A percentile compares a stretch with the other conserved stretches of the same genome.
Evolutionary conservation across 176 grass and related monocot species (phyloP).

Genomic region (Oryza glaberrima): DNA sequence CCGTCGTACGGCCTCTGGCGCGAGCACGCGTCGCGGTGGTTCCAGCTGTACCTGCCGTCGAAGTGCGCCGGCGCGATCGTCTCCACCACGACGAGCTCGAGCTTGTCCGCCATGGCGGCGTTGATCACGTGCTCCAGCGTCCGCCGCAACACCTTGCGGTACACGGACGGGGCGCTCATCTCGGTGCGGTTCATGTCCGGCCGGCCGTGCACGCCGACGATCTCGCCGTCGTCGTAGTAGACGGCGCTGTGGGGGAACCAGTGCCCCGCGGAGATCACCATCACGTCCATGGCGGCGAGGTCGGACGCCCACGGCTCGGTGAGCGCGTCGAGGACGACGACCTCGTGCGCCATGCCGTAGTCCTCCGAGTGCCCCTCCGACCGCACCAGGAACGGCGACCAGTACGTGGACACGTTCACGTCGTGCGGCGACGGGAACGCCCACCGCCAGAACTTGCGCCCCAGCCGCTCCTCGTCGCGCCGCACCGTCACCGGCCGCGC

Average conservation of each 20-base stretch:
- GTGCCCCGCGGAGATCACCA: conserved; percentile 48
- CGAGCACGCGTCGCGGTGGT: conserved; percentile 43
- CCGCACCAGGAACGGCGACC: conserved; percentile 54
- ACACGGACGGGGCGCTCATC: not conserved
- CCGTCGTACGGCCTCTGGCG: conserved; percentile 15
- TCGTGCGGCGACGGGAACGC: conserved; percentile 22
- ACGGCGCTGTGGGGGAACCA: conserved; percentile 42
- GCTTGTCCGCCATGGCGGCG: not conserved
- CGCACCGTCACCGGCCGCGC: not conserved
- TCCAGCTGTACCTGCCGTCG: conserved; percentile 6
- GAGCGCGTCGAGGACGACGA: conserved; percentile 35
- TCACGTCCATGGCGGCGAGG: conserved; percentile 18
- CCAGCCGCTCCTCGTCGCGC: conserved; percentile 37
- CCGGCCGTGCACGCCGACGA: conserved; percentile 43
- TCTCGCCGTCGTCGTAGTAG: conserved; percentile 34
- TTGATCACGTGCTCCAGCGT: conserved; percentile 3
- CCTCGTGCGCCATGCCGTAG: conserved; percentile 28
- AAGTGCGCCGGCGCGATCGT: conserved; percentile 36
- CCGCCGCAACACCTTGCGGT: conserved; percentile 38
- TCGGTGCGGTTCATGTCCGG: conserved; percentile 24
- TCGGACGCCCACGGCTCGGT: conserved; percentile 42
- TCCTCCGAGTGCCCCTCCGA: conserved; percentile 35
- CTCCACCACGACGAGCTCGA: conserved; percentile 36
- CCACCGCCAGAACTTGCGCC: conserved; percentile 46
- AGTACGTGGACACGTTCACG: conserved; percentile 47